These are phyloP conservation scores for Pyrenophora graminea DNA, from an alignment of 2,329 filamentous ascomycete species.

Conservation along the genomic window DNA sequence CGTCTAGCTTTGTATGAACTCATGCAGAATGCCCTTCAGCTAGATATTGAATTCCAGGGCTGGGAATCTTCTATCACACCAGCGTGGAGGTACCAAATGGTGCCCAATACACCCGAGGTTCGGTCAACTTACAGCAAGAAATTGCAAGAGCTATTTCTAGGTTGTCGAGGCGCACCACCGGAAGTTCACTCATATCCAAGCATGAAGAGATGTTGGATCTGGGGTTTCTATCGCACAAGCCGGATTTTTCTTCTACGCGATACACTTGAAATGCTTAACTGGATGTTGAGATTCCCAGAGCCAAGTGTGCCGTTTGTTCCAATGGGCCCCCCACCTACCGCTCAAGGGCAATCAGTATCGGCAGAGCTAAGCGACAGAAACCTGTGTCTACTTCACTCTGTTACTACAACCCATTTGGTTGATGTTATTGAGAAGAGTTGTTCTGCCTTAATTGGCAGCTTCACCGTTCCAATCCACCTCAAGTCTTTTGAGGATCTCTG, in stretches of 20 bases:
- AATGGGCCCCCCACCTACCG: not conserved
- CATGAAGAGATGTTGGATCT: constrained; percentile 32
- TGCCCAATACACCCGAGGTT: constrained; percentile 29
- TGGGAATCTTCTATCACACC: constrained; percentile 30
- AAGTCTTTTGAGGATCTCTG: constrained; percentile 30
- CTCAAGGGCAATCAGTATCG: constrained; percentile 4
- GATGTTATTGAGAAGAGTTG: constrained; percentile 30
- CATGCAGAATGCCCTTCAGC: constrained; percentile 27
- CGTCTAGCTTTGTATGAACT: constrained; percentile 28
- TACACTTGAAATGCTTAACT: constrained; percentile 37
- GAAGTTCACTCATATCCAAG: constrained; percentile 33
- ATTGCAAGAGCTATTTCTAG: constrained; percentile 31
- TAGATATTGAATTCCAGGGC: constrained; percentile 31
- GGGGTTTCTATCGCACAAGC: constrained; percentile 38
- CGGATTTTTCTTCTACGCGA: constrained; percentile 36
- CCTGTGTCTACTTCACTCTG: constrained; percentile 23
- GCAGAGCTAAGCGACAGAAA: constrained; percentile 18
- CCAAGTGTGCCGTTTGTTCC: not conserved
- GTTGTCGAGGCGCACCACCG: constrained; percentile 28
- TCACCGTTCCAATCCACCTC: constrained; percentile 30
- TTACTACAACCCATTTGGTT: constrained; percentile 27
- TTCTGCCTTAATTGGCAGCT: constrained; percentile 29
- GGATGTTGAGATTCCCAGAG: constrained; percentile 34
- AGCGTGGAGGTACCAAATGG: constrained; percentile 25
- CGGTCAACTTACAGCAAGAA: constrained; percentile 25